Conservation (phyloP, 768 basidiomycete species). For the Pleurotus salmoneostramineus region DNA sequence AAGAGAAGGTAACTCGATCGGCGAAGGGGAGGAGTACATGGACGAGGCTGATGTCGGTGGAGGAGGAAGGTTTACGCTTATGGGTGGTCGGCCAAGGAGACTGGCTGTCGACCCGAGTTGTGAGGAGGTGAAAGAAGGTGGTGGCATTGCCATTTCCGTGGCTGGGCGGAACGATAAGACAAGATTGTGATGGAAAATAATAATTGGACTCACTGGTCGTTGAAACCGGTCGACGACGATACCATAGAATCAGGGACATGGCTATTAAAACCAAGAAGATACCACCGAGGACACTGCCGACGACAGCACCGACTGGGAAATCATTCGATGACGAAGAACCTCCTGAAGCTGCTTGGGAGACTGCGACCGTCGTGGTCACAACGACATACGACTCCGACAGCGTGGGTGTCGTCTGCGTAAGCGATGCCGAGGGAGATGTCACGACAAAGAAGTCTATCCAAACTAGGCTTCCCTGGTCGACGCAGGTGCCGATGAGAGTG, state of each 20-base stretch:
- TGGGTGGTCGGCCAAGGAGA: not conserved
- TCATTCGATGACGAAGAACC: not conserved
- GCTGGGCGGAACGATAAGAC: not conserved
- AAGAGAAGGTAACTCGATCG: not conserved
- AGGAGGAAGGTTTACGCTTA: not conserved
- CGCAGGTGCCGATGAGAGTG: not conserved
- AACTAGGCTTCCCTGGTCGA: not conserved
- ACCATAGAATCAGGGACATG: not conserved
- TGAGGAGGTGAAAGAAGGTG: not conserved
- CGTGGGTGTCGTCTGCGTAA: not conserved
- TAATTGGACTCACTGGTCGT: not conserved
- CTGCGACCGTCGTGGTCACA: not conserved
- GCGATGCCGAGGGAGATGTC: not conserved
- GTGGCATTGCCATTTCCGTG: not conserved
- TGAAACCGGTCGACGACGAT: not conserved
- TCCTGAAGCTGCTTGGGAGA: not conserved
- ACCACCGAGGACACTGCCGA: not conserved
- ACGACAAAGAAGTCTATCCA: conserved; percentile 1
- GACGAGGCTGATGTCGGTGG: not conserved
- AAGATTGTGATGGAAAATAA: not conserved
- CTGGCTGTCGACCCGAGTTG: not conserved
- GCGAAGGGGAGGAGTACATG: not conserved
- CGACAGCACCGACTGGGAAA: not conserved
- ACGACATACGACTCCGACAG: not conserved
- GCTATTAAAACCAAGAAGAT: not conserved